Percentiles rank a stretch among this genome's conserved stretches.
Evolutionary conservation across 345 rosid genomes (phyloP).

Genomic region (Litchi chinensis): DNA sequence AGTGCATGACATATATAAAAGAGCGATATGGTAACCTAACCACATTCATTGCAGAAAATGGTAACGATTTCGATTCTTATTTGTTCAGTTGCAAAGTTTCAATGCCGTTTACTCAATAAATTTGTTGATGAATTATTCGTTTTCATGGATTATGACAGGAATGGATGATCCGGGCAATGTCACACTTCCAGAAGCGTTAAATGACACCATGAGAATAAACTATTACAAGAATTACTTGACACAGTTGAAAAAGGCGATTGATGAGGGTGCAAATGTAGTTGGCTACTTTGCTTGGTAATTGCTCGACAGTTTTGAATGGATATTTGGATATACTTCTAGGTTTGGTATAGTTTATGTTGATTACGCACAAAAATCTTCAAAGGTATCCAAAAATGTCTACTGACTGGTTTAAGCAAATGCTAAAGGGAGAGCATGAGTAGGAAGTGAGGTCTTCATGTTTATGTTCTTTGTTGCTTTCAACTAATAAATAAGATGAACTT

Average conservation of each 20-base stretch:
- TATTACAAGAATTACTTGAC: conserved; percentile 46
- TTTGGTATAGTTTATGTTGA: conserved; percentile 58
- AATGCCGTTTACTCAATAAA: not conserved
- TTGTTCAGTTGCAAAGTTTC: too few relatives aligned
- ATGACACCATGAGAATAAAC: conserved; percentile 48
- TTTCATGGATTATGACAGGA: conserved; percentile 25
- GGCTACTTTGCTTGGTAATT: conserved; percentile 75
- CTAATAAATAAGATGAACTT: too few relatives aligned
- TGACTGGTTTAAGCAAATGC: conserved; percentile 54
- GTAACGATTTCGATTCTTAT: conserved; percentile 20
- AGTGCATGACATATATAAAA: conserved; percentile 49
- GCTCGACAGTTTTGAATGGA: conserved; percentile 70
- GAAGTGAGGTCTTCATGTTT: too few relatives aligned
- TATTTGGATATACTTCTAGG: conserved; percentile 54
- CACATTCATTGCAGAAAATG: conserved; percentile 56
- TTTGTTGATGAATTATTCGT: not conserved
- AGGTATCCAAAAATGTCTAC: conserved; percentile 71
- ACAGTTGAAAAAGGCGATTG: conserved; percentile 53
- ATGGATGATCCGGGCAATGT: conserved; percentile 62
- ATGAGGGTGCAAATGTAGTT: conserved; percentile 58
- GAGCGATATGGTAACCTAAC: conserved; percentile 51
- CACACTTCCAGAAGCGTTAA: conserved; percentile 36
- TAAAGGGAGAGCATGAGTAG: conserved; percentile 16
- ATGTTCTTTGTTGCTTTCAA: too few relatives aligned
- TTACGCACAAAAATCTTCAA: conserved; percentile 37